phyloP scores from a whole-genome alignment of 108 stramenopile genomes.

The Conticribra weissflogii region DNA sequence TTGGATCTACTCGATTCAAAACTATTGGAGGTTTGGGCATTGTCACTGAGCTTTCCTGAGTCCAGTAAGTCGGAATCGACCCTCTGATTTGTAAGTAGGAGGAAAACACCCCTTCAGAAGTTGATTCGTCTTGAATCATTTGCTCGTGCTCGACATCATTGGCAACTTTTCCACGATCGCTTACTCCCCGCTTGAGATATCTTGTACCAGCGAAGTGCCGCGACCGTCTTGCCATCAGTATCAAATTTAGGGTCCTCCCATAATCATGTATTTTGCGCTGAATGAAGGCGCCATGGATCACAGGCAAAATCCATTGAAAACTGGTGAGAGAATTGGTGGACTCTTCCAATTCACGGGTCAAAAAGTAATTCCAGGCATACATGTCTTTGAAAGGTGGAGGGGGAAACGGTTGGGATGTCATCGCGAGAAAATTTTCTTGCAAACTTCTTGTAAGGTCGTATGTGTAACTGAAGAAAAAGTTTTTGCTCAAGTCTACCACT shows the following conservation, averaged over 20 bases:
- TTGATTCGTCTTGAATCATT: conserved; percentile 94
- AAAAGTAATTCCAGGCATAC: conserved; percentile 94
- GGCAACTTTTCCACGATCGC: conserved; percentile 95
- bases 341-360: conserved; percentile 88
- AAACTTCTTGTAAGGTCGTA: conserved; percentile 89
- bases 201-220: conserved; percentile 98
- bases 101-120: conserved; percentile 82
- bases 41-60: conserved; percentile 92
- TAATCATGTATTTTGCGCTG: conserved; percentile 92
- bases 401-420: conserved; percentile 76
- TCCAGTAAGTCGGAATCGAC: conserved; percentile 97
- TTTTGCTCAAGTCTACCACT: conserved; percentile 95
- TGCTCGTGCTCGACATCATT: conserved; percentile 95
- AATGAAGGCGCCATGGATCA: conserved; percentile 95
- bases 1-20: conserved; percentile 91
- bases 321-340: conserved; percentile 81
- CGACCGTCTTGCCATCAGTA: conserved; percentile 91
- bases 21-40: conserved; percentile 98
- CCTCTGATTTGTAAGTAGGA: conserved; percentile 95
- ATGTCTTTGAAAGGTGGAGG: conserved; percentile 91
- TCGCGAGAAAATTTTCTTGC: conserved; percentile 94
- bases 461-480: conserved; percentile 98
- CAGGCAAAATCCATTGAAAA: conserved; percentile 88
- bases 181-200: conserved; percentile 97
- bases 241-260: conserved; percentile 88